These are phyloP conservation scores for Podila verticillata DNA, from an alignment of 192 early-diverging fungal genomes.

Conservation along the genomic window DNA sequence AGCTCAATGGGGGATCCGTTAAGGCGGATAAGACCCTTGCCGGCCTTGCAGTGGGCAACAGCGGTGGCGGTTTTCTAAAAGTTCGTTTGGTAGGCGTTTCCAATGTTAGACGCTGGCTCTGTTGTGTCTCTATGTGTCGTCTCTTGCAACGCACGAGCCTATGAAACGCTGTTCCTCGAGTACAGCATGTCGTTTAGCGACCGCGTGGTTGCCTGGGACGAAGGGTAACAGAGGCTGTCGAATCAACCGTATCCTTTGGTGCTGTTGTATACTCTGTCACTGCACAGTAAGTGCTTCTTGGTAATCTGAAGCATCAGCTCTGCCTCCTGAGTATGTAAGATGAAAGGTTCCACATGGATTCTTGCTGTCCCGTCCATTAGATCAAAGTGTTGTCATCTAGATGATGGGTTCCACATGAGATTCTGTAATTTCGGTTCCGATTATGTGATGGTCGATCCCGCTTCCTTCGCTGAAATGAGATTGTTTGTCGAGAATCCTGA, in stretches of 20 bases:
- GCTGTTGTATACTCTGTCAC: too few relatives aligned
- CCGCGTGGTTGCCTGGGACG: too few relatives aligned
- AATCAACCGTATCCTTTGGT: too few relatives aligned
- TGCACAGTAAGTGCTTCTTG: too few relatives aligned
- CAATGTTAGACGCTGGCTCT: not conserved
- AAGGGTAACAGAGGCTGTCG: too few relatives aligned
- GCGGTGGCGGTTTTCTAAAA: conserved; percentile 97
- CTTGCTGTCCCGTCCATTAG: not conserved
- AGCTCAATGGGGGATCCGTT: conserved; percentile 97
- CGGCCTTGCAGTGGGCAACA: conserved; percentile 98
- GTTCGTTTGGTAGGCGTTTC: not conserved
- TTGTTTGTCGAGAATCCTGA: not conserved
- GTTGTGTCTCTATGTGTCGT: not conserved
- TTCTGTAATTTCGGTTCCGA: too few relatives aligned
- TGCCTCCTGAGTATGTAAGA: not conserved
- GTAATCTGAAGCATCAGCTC: too few relatives aligned
- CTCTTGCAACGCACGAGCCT: not conserved
- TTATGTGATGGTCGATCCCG: too few relatives aligned
- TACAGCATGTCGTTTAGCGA: too few relatives aligned
- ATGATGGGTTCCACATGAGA: not conserved
- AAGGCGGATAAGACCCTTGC: conserved; percentile 95
- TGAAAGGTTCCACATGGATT: not conserved
- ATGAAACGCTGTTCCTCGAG: too few relatives aligned
- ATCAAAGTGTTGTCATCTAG: not conserved
- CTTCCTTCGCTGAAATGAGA: too few relatives aligned